These are phyloP conservation scores for Saccharata proteae DNA, from an alignment of 2,329 filamentous ascomycete species.

Conservation along the genomic window DNA sequence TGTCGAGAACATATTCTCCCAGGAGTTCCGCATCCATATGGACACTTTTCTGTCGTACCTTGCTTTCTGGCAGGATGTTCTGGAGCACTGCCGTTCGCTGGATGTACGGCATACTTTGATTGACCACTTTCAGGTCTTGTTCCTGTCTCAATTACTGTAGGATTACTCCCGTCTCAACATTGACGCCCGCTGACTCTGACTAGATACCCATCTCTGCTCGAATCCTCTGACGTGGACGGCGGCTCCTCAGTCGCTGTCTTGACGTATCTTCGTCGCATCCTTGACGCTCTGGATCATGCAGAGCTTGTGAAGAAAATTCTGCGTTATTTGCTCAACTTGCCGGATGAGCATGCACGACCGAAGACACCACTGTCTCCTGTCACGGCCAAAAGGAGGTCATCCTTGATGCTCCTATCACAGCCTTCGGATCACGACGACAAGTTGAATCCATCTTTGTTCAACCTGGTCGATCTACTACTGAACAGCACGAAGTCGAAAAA, in stretches of 20 bases:
- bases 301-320: constrained; percentile 91
- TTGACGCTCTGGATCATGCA: constrained; percentile 83
- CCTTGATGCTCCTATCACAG: constrained; percentile 73
- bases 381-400: constrained; percentile 70
- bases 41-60: constrained; percentile 91
- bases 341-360: constrained; percentile 33
- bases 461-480: constrained; percentile 79
- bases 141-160: constrained; percentile 84
- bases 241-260: constrained; percentile 93
- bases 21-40: constrained; percentile 72
- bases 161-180: constrained; percentile 18
- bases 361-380: constrained; percentile 37
- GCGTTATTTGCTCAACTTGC: constrained; percentile 78
- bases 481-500: constrained; percentile 76
- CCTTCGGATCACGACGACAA: constrained; percentile 63
- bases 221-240: constrained; percentile 93
- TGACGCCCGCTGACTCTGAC: constrained; percentile 7
- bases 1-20: constrained; percentile 60
- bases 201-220: constrained; percentile 86
- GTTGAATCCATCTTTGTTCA: constrained; percentile 79
- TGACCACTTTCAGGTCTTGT: constrained; percentile 95
- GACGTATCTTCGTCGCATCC: constrained; percentile 80
- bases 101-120: constrained; percentile 88
- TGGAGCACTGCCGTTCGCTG: constrained; percentile 85
- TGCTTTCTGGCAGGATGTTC: constrained; percentile 94